Conservation (phyloP, 2,329 filamentous ascomycete genomes). For the Aureobasidium sp. region DNA sequence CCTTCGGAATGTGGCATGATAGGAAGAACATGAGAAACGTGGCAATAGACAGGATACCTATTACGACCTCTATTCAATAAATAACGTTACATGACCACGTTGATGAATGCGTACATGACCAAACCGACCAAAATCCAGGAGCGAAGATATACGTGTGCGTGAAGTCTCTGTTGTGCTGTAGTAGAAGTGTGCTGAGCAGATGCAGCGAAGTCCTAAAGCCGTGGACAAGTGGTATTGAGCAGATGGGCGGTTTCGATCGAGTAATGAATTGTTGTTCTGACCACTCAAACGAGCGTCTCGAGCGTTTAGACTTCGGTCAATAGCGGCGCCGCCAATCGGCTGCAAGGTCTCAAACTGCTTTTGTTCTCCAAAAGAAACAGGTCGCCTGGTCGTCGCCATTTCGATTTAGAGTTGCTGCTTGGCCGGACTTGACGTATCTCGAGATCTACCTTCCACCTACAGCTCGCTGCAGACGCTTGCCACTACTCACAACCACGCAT, state of each 20-base stretch:
- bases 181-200: too few species aligned
- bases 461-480: background rate
- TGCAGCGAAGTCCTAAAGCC: too few species aligned
- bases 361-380: conserved; percentile 13
- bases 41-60: conserved; percentile 4
- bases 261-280: conserved; percentile 5
- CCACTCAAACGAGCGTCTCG: conserved; percentile 11
- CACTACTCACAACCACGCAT: background rate
- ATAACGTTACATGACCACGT: conserved; percentile 7
- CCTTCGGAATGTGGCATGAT: background rate
- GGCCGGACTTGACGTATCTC: background rate
- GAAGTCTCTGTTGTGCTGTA: too few species aligned
- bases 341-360: conserved; percentile 2
- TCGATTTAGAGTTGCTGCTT: background rate
- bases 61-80: background rate
- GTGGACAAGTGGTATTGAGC: background rate
- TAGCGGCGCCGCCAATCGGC: conserved; percentile 14
- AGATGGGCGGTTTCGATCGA: conserved; percentile 2
- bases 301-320: conserved; percentile 9
- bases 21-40: background rate
- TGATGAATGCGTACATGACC: background rate
- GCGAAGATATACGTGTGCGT: background rate
- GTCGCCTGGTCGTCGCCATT: conserved; percentile 5
- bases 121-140: background rate
- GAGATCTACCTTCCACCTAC: conserved; percentile 1